Evolutionary conservation across 768 basidiomycete genomes (phyloP), one percentile per base, ranked within the genome.

Genomic region (Trametopsis cervina): DNA sequence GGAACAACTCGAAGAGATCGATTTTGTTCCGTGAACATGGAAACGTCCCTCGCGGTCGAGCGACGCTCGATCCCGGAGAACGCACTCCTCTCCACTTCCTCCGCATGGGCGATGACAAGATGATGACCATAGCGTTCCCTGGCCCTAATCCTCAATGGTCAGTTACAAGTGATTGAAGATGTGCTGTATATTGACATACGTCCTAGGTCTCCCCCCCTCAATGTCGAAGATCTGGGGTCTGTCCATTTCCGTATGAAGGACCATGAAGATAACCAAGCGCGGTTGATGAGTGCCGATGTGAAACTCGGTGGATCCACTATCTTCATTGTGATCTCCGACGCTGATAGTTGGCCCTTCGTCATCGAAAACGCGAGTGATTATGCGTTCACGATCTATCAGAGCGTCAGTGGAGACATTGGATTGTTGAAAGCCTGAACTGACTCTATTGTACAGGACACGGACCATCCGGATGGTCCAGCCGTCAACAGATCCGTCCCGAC

Each of bases 311-410:
- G 87, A 0, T 82, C 96, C 1, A 89, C 84, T 1, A 89, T 99
- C 45, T 97, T 94, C 66, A 69, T 97, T n/a, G 76, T 76, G 45
- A 67, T 98, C 53, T 72, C 74, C 11, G 61, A 69, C 39, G 84
- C 86, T 15, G 74, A 70, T 20, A 84, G 84, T 12, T 98, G 93
- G 91, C 96, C 96, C 1, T 91, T 97, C 63, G 71, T 74, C 24
- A 78, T 99, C 40, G 89, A 94, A 62, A 99, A 99, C 55, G 80
- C 86, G 29, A 94, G 87, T 47, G 85, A 89, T 54, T 73, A 83
- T 50, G 57, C 70, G 0, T 68, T 94, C 53, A 68, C 69, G 9
- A 72, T 95, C 52, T 80, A 70, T 50, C 96, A 99, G 67, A 78
- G 77, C 63, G 93, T 91, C 59, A 54, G 63, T 63, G 11, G 4